phyloP scores from a whole-genome alignment of 805 yeast genomes.

The Starmera amethionina region DNA sequence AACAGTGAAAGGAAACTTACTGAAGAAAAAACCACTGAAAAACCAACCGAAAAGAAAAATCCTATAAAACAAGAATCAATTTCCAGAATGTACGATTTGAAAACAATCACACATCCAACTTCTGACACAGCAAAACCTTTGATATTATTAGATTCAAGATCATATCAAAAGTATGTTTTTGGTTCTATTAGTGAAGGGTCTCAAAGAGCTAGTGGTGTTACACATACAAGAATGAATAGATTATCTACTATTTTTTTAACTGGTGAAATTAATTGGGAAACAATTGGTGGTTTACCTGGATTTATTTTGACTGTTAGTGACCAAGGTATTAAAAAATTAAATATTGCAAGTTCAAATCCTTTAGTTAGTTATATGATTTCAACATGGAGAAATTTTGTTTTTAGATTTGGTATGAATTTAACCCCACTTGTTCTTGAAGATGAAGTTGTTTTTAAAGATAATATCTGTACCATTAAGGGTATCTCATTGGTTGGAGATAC shows the following conservation, averaged over 20 bases:
- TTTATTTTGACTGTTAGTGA: conserved; percentile 73
- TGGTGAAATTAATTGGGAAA: conserved; percentile 68
- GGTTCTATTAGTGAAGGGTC: conserved; percentile 84
- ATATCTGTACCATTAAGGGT: conserved; percentile 29
- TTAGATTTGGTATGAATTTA: conserved; percentile 60
- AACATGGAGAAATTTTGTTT: conserved; percentile 82
- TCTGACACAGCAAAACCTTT: conserved; percentile 51
- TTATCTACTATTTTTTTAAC: conserved; percentile 63
- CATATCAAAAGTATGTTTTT: conserved; percentile 42
- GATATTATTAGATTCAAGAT: conserved; percentile 30
- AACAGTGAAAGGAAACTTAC: too few relatives aligned
- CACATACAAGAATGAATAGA: conserved; percentile 45
- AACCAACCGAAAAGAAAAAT: background rate
- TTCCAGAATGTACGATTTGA: conserved; percentile 36
- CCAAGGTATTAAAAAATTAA: conserved; percentile 51
- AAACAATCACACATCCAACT: conserved; percentile 51
- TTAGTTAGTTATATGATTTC: conserved; percentile 50
- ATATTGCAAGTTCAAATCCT: conserved; percentile 42
- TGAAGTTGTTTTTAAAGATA: conserved; percentile 19
- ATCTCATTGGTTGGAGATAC: conserved; percentile 8
- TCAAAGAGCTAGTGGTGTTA: conserved; percentile 63
- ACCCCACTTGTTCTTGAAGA: conserved; percentile 19
- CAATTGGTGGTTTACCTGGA: conserved; percentile 92
- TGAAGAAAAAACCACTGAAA: background rate
- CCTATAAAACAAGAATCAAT: background rate